Evolutionary conservation across 73 alveolate genomes (phyloP).

Genomic region (Paraurostyla sp.): DNA sequence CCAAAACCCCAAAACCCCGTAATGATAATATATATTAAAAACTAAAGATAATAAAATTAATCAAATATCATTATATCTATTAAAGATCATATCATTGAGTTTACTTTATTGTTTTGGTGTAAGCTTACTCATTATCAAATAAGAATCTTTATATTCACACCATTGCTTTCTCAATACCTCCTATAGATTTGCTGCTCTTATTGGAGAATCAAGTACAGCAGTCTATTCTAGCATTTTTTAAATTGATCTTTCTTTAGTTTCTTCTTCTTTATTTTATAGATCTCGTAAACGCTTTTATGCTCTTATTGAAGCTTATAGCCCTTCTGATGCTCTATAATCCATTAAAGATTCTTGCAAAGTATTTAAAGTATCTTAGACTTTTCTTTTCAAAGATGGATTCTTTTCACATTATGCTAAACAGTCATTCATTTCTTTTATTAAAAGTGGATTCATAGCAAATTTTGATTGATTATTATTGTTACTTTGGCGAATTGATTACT

Average conservation of each 20-base stretch:
- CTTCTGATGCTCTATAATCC: conserved; percentile 40
- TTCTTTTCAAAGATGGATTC: conserved; percentile 22
- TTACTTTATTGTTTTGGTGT: conserved; percentile 1
- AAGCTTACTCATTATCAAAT: conserved; percentile 57
- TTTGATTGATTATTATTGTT: background rate
- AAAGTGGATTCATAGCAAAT: background rate
- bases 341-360: conserved; percentile 15
- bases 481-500: background rate
- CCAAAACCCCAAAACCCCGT: too few species aligned
- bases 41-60: background rate
- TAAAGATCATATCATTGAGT: conserved; percentile 53
- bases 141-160: conserved; percentile 58
- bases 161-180: conserved; percentile 37
- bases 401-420: conserved; percentile 53
- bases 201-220: conserved; percentile 60
- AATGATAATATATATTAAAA: too few species aligned
- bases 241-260: conserved; percentile 13
- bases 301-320: conserved; percentile 34
- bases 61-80: conserved; percentile 32
- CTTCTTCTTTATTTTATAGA: background rate
- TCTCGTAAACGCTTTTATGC: conserved; percentile 53
- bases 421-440: conserved; percentile 43
- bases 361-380: conserved; percentile 9
- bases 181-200: conserved; percentile 51
- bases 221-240: conserved; percentile 48